Conservation (phyloP, 2,329 filamentous ascomycete species). For the Sarocladiaceae sp. region DNA sequence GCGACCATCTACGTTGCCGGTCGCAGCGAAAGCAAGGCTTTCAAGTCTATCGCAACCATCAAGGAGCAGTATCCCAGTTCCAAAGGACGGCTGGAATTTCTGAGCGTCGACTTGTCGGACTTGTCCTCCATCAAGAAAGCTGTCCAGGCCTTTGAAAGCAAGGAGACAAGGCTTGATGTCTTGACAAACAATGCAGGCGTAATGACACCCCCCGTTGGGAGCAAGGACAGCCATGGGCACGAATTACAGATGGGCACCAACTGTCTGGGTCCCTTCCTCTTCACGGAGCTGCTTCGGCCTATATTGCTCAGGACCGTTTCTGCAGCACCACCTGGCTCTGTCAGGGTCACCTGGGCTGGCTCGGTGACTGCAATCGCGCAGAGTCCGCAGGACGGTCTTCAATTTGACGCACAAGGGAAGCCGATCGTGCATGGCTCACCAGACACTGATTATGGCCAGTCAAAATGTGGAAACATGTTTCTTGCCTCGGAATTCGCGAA, state of each 20-base stretch:
- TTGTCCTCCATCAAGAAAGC: not conserved
- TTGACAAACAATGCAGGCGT: slow-evolving; percentile 8
- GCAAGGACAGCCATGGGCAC: slow-evolving; percentile 15
- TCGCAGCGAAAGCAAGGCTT: slow-evolving; percentile 32
- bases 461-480: not conserved
- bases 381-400: not conserved
- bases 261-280: slow-evolving; percentile 8
- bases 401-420: not conserved
- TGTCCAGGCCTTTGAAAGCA: not conserved
- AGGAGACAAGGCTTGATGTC: slow-evolving; percentile 7
- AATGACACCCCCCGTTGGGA: not conserved
- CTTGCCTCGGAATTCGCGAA: not conserved
- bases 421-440: no score
- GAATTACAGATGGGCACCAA: slow-evolving; percentile 11
- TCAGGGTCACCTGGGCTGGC: not conserved
- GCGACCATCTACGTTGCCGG: slow-evolving; percentile 44
- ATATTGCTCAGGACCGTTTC: not conserved
- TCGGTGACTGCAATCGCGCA: slow-evolving; percentile 2
- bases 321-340: not conserved
- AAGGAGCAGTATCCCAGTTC: slow-evolving; percentile 13
- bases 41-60: slow-evolving; percentile 32
- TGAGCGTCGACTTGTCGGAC: not conserved
- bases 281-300: slow-evolving; percentile 10
- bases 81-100: not conserved
- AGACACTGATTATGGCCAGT: not conserved